Evolutionary conservation across 805 yeast species (phyloP).

Genomic region (Pichia membranifaciens): DNA sequence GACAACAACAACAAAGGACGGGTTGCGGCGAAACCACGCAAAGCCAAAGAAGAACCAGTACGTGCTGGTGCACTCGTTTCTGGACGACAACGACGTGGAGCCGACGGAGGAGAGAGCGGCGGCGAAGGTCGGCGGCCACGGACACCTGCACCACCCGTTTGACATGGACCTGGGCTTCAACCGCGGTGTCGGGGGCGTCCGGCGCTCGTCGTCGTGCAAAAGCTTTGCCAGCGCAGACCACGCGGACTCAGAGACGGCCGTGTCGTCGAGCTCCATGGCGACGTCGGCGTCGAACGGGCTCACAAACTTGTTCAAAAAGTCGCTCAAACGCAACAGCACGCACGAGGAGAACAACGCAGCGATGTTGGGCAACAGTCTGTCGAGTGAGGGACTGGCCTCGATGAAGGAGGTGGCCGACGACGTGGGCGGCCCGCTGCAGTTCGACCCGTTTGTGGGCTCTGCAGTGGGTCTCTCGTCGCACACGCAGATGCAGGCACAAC

Average conservation of each 20-base stretch:
- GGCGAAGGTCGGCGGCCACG: not conserved
- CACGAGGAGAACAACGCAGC: not conserved
- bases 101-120: too few relatives aligned
- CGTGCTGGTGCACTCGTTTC: conserved; percentile 2
- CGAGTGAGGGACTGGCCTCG: not conserved
- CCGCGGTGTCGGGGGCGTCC: not conserved
- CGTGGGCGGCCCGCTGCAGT: not conserved
- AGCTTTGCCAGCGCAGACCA: not conserved
- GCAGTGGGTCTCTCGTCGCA: too few relatives aligned
- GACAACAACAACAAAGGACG: conserved; percentile 24
- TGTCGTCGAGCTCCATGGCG: not conserved
- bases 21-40: conserved; percentile 24
- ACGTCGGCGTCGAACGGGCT: not conserved
- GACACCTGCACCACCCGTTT: not conserved
- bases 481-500: not conserved
- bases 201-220: not conserved
- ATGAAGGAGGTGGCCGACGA: not conserved
- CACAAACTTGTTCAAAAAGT: conserved; percentile 2
- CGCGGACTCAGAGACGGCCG: not conserved
- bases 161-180: not conserved
- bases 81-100: not conserved
- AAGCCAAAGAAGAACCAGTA: conserved; percentile 24
- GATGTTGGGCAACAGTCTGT: too few relatives aligned
- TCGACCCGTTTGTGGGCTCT: not conserved
- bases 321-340: not conserved